These are phyloP conservation scores for Elongisporangium senticosum DNA, from an alignment of 352 stramenopile genomes.

Conservation along the genomic window DNA sequence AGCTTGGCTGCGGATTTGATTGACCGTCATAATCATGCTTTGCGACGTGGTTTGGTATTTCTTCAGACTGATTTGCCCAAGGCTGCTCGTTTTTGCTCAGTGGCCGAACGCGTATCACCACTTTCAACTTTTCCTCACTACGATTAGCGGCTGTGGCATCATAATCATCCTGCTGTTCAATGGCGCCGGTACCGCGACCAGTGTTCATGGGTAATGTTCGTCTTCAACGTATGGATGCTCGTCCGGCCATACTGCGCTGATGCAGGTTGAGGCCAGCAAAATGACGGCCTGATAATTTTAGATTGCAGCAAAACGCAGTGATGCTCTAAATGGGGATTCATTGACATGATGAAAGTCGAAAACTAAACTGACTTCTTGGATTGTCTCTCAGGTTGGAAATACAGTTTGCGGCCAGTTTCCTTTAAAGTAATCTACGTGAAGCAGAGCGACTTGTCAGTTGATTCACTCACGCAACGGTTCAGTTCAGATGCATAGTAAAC, in stretches of 20 bases:
- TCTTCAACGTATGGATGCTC: neutral
- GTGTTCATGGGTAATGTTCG: neutral
- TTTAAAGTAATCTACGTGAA: slow-evolving; percentile 24
- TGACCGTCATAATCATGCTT: neutral
- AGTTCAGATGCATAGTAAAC: slow-evolving; percentile 8
- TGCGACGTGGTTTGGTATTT: neutral
- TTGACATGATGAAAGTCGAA: neutral
- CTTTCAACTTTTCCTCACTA: slow-evolving; percentile 50
- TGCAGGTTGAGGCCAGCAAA: neutral
- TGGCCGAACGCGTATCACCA: slow-evolving; percentile 52
- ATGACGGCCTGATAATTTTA: neutral
- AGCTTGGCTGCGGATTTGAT: slow-evolving; percentile 9
- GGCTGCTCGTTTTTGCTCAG: slow-evolving; percentile 42
- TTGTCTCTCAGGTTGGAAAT: slow-evolving; percentile 31
- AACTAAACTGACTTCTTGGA: neutral
- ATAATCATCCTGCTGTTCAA: neutral
- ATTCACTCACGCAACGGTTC: neutral
- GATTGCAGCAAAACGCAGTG: neutral
- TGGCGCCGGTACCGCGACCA: neutral
- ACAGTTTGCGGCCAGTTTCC: slow-evolving; percentile 21
- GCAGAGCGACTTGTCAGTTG: neutral
- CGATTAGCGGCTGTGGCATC: neutral
- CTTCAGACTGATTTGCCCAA: slow-evolving; percentile 16
- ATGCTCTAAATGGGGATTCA: neutral
- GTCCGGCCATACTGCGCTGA: neutral